These are phyloP conservation scores for Globisporangium yorkense DNA, from an alignment of 352 stramenopile species.

Conservation along the genomic window DNA sequence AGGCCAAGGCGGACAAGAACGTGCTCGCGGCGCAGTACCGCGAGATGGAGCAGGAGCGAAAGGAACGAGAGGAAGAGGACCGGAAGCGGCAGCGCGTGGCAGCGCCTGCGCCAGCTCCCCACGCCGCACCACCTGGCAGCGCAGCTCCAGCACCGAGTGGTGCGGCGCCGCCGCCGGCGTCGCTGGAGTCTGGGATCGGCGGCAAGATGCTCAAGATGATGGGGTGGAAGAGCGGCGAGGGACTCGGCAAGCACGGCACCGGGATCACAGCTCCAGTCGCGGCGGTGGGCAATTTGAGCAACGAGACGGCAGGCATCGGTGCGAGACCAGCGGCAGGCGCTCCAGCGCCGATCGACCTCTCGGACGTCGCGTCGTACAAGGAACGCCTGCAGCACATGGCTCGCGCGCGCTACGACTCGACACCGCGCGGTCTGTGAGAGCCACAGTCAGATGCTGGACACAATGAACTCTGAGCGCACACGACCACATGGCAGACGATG, in stretches of 20 bases:
- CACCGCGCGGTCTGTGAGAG: constrained; percentile 7
- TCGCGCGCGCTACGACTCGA: constrained; percentile 50
- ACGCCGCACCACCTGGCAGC: not conserved
- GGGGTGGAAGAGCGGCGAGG: constrained; percentile 82
- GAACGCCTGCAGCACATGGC: constrained; percentile 57
- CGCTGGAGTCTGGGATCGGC: constrained; percentile 60
- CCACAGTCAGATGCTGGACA: not conserved
- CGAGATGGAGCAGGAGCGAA: constrained; percentile 46
- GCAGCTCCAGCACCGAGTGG: constrained; percentile 5
- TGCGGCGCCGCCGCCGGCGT: constrained; percentile 18
- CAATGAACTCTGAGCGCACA: not conserved
- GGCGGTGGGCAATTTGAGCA: constrained; percentile 29
- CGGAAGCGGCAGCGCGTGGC: constrained; percentile 13
- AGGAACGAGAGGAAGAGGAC: constrained; percentile 6
- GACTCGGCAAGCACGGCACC: constrained; percentile 73
- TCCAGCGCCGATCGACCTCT: constrained; percentile 31
- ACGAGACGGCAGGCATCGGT: constrained; percentile 51
- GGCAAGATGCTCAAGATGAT: constrained; percentile 87
- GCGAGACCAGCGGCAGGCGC: constrained; percentile 18
- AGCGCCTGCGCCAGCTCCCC: not conserved
- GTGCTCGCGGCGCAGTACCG: constrained; percentile 51
- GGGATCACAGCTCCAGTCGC: constrained; percentile 69
- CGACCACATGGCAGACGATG: not conserved
- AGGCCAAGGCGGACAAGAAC: constrained; percentile 69
- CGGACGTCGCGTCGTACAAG: constrained; percentile 47